Percentiles rank a stretch among this genome's conserved stretches.
These are phyloP conservation scores for Tolypocladium tropicale DNA, from an alignment of 2,329 filamentous ascomycete genomes.

Conservation along the genomic window DNA sequence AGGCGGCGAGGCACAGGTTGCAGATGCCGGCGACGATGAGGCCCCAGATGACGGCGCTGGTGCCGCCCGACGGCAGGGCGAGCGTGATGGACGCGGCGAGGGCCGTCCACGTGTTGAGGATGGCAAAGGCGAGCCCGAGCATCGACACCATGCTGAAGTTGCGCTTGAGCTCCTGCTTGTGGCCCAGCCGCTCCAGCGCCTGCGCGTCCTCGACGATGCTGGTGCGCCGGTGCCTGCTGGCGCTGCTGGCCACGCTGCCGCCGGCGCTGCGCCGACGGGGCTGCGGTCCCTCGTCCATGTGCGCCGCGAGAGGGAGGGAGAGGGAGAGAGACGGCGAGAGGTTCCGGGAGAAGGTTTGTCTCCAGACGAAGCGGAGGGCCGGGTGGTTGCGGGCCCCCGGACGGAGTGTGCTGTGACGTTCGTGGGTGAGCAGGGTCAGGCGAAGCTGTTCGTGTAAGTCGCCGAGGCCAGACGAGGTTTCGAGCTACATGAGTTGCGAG, in stretches of 20 bases:
- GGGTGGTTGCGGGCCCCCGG: neutral
- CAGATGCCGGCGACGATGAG: constrained; percentile 51
- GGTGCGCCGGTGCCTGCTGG: neutral
- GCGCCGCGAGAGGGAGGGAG: too few species aligned
- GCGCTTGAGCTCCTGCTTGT: constrained; percentile 38
- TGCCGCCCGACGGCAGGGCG: constrained; percentile 58
- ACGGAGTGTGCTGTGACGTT: neutral
- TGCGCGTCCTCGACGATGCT: constrained; percentile 20
- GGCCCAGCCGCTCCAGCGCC: constrained; percentile 32
- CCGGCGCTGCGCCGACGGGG: constrained; percentile 1
- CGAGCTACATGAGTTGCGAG: too few species aligned
- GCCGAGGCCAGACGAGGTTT: too few species aligned
- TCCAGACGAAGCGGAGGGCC: too few species aligned
- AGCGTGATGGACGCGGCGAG: constrained; percentile 35
- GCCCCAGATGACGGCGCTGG: constrained; percentile 65
- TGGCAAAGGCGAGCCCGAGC: constrained; percentile 37
- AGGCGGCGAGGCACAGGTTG: constrained; percentile 59
- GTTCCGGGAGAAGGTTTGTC: too few species aligned
- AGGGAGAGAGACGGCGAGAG: too few species aligned
- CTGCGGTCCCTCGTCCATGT: neutral
- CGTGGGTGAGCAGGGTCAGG: too few species aligned
- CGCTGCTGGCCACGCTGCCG: neutral
- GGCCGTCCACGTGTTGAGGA: constrained; percentile 40
- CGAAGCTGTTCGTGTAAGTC: too few species aligned
- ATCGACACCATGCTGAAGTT: constrained; percentile 39